Base-by-base conservation (phyloP, 148 eudicot genomes). In the Camellia lanceoleosa region DNA sequence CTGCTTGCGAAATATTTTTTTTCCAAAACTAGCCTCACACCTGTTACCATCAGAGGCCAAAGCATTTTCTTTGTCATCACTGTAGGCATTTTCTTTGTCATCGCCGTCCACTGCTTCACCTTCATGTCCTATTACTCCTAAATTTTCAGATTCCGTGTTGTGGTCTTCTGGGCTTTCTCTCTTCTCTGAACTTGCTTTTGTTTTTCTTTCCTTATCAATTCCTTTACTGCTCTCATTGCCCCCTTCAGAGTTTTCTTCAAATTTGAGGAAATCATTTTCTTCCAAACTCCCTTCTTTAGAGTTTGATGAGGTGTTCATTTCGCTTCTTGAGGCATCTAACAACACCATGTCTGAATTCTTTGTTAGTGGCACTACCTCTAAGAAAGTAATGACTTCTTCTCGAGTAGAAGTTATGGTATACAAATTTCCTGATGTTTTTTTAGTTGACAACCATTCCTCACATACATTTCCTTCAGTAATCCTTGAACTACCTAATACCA, bases 361-460 rank as follows among this genome's bases (percentile, higher is more conserved):
- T 8, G 15, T 61, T 62, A 86, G 64, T 3, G 41, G 71, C 38
- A n/a, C 74, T 3, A 49, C 74, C 56, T 72, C 75, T 5, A 16
- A 51, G 75, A 42, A 51, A 72, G 44, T 18, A 72, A 47, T 19
- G 15, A 41, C 5, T 19, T 79, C 89, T 83, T 80, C 83, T 44
- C 77, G 76, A 54, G 14, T 68, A 49, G 81, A 84, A 23, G 68
- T 74, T 63, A 49, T 46, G 65, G 75, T 46, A 44, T 46, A 80
- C 5, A 19, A 20, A 44, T 60, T 77, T 23, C 59, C 84, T 2
- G 38, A 66, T 19, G 15, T 52, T 73, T 84, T 46, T 23, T 9
- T n/a, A 0, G 46, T 70, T 62, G 46, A 14, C 42, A 49, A 46
- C 41, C 44, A 56, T 68, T 68, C 70, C 30, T 49, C 76, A 42